A percentile compares a stretch with the other conserved stretches of the same genome.
Evolutionary conservation across 2,329 filamentous ascomycete species (phyloP).

Genomic region (Bipolaris gigantea): DNA sequence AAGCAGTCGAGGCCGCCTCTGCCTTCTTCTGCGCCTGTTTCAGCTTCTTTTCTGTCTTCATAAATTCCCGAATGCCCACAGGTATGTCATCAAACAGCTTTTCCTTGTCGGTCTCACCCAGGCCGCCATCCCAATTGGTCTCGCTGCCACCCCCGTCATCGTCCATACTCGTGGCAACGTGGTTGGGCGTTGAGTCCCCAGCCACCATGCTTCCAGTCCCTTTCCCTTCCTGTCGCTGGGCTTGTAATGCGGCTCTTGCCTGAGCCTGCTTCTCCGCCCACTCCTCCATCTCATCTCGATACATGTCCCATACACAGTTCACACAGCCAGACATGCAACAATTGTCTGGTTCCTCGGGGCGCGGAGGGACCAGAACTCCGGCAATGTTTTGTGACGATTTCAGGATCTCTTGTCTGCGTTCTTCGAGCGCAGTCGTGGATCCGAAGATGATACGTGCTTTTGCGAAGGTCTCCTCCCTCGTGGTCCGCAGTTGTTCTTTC

Average conservation of each 20-base stretch:
- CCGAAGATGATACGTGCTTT: constrained; percentile 77
- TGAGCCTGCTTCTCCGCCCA: constrained; percentile 70
- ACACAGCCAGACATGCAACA: constrained; percentile 99
- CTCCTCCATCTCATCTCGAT: constrained; percentile 87
- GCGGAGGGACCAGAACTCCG: constrained; percentile 79
- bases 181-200: constrained; percentile 48
- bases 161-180: constrained; percentile 67
- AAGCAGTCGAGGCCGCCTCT: constrained; percentile 43
- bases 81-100: constrained; percentile 80
- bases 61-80: constrained; percentile 93
- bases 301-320: constrained; percentile 94
- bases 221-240: constrained; percentile 30
- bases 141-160: constrained; percentile 78
- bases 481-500: constrained; percentile 48
- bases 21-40: constrained; percentile 71
- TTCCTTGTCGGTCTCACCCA: constrained; percentile 50
- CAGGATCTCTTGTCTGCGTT: constrained; percentile 64
- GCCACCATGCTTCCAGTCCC: constrained; percentile 43
- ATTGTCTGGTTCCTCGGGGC: constrained; percentile 89
- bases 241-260: constrained; percentile 60
- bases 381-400: constrained; percentile 67
- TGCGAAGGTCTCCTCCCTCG: constrained; percentile 58
- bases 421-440: constrained; percentile 71
- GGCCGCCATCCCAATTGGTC: constrained; percentile 59
- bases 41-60: constrained; percentile 92